Evolutionary conservation across 2,329 filamentous ascomycete species (phyloP), one percentile per base, ranked within the genome.

Genomic region (Neoarthrinium moseri): DNA sequence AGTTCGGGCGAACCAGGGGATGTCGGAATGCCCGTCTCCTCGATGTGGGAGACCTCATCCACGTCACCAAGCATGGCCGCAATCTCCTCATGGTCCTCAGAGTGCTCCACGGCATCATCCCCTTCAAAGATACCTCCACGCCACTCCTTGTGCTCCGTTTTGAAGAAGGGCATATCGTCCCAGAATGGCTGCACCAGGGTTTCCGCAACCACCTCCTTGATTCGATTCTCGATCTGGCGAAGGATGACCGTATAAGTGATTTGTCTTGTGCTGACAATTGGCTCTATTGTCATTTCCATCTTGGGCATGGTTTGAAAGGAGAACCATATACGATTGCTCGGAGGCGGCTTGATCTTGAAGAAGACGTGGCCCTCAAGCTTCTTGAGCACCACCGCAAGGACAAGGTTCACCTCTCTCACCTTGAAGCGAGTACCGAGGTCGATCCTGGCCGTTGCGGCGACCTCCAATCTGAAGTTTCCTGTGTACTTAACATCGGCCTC

Each of bases 321-420:
- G 55, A 97, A 82, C 94, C 94, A 99, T n/a, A 96, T 66, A 32
- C 94, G 83, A 64, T 99, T 99, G 66, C 91, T 96, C 1, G 94
- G 94, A 13, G 92, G 90, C 6, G 94, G 89, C 65, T 99, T 99
- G 65, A 97, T 84, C 59, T 90, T 87, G 58, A 96, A 76, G 23
- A 96, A 70, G 36, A 89, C 69, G 57, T 95, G 92, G 0, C 94
- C 94, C 57, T 95, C 89, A 2, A 97, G 72, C 56, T 85, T 88
- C 62, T 89, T 91, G 46, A 96, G 66, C 1, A 94, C 86, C 4
- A 91, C 89, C 4, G 94, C 90, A 27, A 99, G 77, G 8, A 96
- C 78, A 41, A 99, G 75, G 51, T 92, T 91, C 39, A 97, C 91
- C 64, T 96, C 91, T 53, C 92, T 78, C 5, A 88, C 81, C 62